These are phyloP conservation scores for Narthecium ossifragum DNA, from an alignment of 106 monocot species.

Conservation along the genomic window DNA sequence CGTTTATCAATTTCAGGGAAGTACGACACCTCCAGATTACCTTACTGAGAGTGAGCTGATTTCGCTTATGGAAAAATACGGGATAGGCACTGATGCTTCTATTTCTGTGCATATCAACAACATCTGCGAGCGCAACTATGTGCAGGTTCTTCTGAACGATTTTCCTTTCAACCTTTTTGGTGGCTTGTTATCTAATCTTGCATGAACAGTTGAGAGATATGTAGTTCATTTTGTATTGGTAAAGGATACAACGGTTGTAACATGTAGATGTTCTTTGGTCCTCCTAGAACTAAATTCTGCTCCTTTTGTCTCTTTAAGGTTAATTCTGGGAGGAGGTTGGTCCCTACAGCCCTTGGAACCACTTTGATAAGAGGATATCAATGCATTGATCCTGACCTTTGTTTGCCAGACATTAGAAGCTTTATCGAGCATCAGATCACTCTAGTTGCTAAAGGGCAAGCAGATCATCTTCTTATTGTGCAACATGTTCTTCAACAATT, in stretches of 20 bases:
- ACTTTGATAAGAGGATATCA: slow-evolving; percentile 97
- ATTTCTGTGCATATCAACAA: slow-evolving; percentile 96
- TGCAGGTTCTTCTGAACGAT: slow-evolving; percentile 50
- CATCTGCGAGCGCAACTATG: slow-evolving; percentile 95
- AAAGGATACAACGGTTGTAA: too few species aligned
- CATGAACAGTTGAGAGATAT: too few species aligned
- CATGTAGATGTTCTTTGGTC: too few species aligned
- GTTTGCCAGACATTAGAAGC: slow-evolving; percentile 90
- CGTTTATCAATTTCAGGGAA: slow-evolving; percentile 52
- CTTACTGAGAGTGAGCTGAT: slow-evolving; percentile 98
- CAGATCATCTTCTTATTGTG: slow-evolving; percentile 63
- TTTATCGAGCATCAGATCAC: slow-evolving; percentile 99
- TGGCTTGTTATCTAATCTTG: too few species aligned
- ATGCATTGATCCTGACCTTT: slow-evolving; percentile 88
- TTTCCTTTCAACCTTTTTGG: slow-evolving; percentile 1
- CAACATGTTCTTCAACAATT: slow-evolving; percentile 84
- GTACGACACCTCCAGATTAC: slow-evolving; percentile 88
- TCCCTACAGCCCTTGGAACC: slow-evolving; percentile 77
- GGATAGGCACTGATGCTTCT: slow-evolving; percentile 96
- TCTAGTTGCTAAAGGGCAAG: slow-evolving; percentile 86
- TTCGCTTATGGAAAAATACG: slow-evolving; percentile 97
- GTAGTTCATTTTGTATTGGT: too few species aligned
- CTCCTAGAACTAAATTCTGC: neutral
- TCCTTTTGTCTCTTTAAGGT: slow-evolving; percentile 42
- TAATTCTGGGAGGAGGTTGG: slow-evolving; percentile 84